Evolutionary conservation across 2,329 filamentous ascomycete species (phyloP), one percentile per base, ranked within the genome.

Genomic region (Paracorniculantispora psalliotae): DNA sequence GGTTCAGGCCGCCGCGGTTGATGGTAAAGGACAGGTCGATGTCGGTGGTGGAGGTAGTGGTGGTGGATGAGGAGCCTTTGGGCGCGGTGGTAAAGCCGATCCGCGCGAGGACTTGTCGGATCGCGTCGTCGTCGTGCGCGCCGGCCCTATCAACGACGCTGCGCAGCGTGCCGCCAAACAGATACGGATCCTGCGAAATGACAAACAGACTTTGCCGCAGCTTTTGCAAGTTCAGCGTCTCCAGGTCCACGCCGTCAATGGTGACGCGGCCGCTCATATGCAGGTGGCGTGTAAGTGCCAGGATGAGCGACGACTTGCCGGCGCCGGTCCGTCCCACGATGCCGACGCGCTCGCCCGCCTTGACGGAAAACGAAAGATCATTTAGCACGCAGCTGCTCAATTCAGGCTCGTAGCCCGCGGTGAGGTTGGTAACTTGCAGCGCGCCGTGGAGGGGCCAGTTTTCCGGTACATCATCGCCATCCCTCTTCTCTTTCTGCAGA

Each of bases 131-230:
- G 3, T 75, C 78, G 67, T 88, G 82, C 61, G 86, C 75, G 60
- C 84, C 76, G 65, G 89, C 89, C 1, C 87, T 84, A 67, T 91
- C 88, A 10, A 91, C 78, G 66, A 90, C 91, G 25, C 77, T 81
- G 37, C 87, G 79, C 23, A 91, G 75, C 0, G 87, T 89, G 21
- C 88, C 88, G 1, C 83, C 87, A 72, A 91, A 91, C 7, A 91
- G 77, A 1, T 90, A 86, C 0, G 88, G 88, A 64, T 91, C 87
- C 69, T 73, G 85, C 0, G 88, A 87, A 54, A 91, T 90, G 65
- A 91, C 90, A 30, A 86, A 84, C 0, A 91, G 72, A 0, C 87
- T 78, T 19, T 81, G 83, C n/a, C 88, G 81, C 3, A 91, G 77
- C 52, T 87, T 81, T 53, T 85, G 79, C 1, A 90, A 77, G 52